A percentile compares a stretch with the other conserved stretches of the same genome.
Evolutionary conservation across 2,329 filamentous ascomycete species (phyloP).

Genomic region (Helicocarpus griseus): DNA sequence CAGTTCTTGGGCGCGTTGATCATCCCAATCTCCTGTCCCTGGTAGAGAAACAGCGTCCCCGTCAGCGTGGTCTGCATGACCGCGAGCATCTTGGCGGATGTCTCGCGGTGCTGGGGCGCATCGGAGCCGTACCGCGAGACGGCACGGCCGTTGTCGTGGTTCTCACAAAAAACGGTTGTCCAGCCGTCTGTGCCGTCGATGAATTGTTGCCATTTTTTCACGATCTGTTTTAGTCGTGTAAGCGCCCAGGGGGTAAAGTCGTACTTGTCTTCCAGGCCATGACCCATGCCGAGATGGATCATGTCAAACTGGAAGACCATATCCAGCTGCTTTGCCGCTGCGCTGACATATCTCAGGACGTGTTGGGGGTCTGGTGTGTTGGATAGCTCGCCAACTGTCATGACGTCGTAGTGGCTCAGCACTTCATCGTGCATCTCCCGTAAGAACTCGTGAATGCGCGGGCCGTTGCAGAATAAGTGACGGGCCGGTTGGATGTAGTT

Average conservation of each 20-base stretch:
- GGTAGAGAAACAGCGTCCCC: slow-evolving; percentile 51
- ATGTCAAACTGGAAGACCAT: slow-evolving; percentile 55
- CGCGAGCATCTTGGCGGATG: slow-evolving; percentile 45
- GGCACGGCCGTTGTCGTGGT: slow-evolving; percentile 52
- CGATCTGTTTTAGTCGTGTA: slow-evolving; percentile 39
- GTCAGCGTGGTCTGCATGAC: slow-evolving; percentile 40
- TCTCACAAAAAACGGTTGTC: slow-evolving; percentile 54
- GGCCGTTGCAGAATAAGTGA: slow-evolving; percentile 56
- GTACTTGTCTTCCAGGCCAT: slow-evolving; percentile 40
- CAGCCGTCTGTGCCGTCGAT: slow-evolving; percentile 42
- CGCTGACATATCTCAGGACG: slow-evolving; percentile 52
- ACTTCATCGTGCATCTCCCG: slow-evolving; percentile 54
- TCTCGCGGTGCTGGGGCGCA: slow-evolving; percentile 33
- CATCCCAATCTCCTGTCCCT: slow-evolving; percentile 55
- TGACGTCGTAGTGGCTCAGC: slow-evolving; percentile 51
- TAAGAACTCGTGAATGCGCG: slow-evolving; percentile 59
- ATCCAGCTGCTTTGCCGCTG: slow-evolving; percentile 50
- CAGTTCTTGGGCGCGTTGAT: slow-evolving; percentile 43
- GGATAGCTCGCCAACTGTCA: slow-evolving; percentile 63
- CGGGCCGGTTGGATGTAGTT: slow-evolving; percentile 42
- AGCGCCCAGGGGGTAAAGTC: slow-evolving; percentile 36
- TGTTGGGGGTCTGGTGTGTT: slow-evolving; percentile 48
- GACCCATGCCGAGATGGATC: slow-evolving; percentile 46
- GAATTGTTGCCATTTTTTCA: slow-evolving; percentile 43
- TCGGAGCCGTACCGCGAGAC: slow-evolving; percentile 45